Evolutionary conservation across 2,329 filamentous ascomycete genomes (phyloP), one percentile per base, ranked within the genome.

Genomic region (Harringtonia aguacate): DNA sequence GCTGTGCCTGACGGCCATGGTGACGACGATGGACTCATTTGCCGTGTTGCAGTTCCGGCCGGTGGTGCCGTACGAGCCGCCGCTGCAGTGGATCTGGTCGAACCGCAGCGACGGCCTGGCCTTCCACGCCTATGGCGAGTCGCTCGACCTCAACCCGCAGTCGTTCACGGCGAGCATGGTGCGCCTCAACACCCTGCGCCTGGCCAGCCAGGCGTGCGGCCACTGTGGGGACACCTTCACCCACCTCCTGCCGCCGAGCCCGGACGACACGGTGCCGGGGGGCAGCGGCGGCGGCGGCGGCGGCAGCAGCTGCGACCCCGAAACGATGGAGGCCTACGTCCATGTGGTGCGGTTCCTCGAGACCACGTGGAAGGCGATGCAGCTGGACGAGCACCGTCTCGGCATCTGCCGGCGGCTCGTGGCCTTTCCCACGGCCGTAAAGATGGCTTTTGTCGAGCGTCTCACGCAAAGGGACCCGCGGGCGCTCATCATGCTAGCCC

Each of bases 1-100:
- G n/a, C 17, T 22, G 4, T 36, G 34, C 18, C 22, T 36, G 8
- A 36, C 34, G 34, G 8, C n/a, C 17, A 22, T 36, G 8, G 8
- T 36, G 34, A 17, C 22, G 34, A 17, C 22, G 34, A 14, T 36
- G 3, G 34, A 36, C 34, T 8, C 17, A 17, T 36, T 36, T 22
- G 34, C 34, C 17, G 17, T 17, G 17, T 18, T 55, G 31, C 49
- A 48, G 5, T 45, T 50, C 4, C 50, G 52, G 0, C 36, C 41
- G n/a, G 35, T 54, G n/a, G 31, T 45, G 14, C 50, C 49, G 1
- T 57, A 56, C 38, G 43, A 51, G 15, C 49, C 55, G 2, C 55
- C 54, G 10, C 43, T 48, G 18, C 51, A 54, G 27, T 56, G 53
- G 54, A 47, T 57, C 3, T 46, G 53, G 13, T 45, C 54, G 15